These are phyloP conservation scores for Rhizopogon vesiculosus DNA, from an alignment of 768 basidiomycete species.

Conservation along the genomic window DNA sequence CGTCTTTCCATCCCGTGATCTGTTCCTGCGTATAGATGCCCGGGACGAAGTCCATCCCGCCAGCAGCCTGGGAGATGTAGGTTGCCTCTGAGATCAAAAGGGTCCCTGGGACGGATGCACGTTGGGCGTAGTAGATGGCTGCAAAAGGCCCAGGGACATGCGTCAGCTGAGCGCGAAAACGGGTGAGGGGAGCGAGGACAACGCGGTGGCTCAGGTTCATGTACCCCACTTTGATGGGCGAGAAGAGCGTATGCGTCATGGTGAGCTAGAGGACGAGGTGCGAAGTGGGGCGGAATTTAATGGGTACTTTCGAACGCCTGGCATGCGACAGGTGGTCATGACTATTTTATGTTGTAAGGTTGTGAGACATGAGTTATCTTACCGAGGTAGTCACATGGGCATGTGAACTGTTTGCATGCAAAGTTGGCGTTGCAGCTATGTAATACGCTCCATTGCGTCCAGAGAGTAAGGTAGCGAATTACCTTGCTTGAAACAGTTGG, in stretches of 20 bases:
- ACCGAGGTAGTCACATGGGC: too few species aligned
- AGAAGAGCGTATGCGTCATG: constrained; percentile 17
- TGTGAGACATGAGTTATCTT: too few species aligned
- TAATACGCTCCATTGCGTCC: too few species aligned
- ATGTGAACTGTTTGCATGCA: too few species aligned
- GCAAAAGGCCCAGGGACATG: constrained; percentile 27
- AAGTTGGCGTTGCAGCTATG: too few species aligned
- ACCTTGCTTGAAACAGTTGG: too few species aligned
- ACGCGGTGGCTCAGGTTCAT: constrained; percentile 29
- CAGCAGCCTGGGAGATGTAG: constrained; percentile 26
- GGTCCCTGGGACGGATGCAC: constrained; percentile 32
- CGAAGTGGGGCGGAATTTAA: not conserved
- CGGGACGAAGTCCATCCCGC: constrained; percentile 33
- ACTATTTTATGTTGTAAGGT: too few species aligned
- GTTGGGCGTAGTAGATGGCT: constrained; percentile 34
- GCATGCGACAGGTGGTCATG: too few species aligned
- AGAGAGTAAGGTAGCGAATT: too few species aligned
- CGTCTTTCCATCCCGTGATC: constrained; percentile 48
- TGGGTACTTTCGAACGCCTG: too few species aligned
- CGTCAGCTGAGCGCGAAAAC: constrained; percentile 19
- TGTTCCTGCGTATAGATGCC: constrained; percentile 51
- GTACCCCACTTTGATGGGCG: constrained; percentile 26
- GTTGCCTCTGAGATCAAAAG: constrained; percentile 45
- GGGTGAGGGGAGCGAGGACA: constrained; percentile 34
- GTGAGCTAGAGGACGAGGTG: not conserved